phyloP scores from a whole-genome alignment of 1,139 yeast species.

The Taphrina communis region DNA sequence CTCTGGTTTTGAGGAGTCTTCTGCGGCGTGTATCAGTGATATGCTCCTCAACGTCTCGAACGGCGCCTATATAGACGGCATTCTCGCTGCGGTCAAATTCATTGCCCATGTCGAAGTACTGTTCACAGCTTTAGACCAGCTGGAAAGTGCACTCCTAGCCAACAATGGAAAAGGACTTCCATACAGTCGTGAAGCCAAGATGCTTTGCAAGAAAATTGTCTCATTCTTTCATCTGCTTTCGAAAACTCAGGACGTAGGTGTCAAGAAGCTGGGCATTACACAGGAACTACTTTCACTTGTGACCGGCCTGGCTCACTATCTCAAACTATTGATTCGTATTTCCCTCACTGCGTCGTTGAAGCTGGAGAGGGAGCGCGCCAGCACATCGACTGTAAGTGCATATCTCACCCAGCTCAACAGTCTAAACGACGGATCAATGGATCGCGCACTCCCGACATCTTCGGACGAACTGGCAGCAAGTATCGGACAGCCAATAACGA shows the following conservation, averaged over 20 bases:
- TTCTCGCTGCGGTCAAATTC: slow-evolving; percentile 73
- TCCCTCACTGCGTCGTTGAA: slow-evolving; percentile 44
- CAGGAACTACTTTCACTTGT: slow-evolving; percentile 81
- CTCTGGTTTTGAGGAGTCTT: slow-evolving; percentile 88
- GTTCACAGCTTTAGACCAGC: slow-evolving; percentile 73
- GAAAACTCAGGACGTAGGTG: slow-evolving; percentile 45
- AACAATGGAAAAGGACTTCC: slow-evolving; percentile 46
- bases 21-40: slow-evolving; percentile 88
- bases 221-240: slow-evolving; percentile 56
- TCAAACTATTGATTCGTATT: slow-evolving; percentile 75
- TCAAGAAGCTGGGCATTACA: slow-evolving; percentile 49
- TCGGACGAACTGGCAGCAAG: slow-evolving; percentile 7
- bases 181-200: slow-evolving; percentile 80
- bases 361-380: slow-evolving; percentile 41
- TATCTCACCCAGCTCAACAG: slow-evolving; percentile 51
- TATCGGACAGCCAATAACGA: neutral
- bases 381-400: slow-evolving; percentile 60
- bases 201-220: slow-evolving; percentile 62
- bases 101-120: slow-evolving; percentile 76
- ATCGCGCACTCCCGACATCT: slow-evolving; percentile 25
- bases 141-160: slow-evolving; percentile 25
- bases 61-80: slow-evolving; percentile 73
- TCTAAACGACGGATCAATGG: slow-evolving; percentile 24
- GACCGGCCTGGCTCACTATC: slow-evolving; percentile 90
- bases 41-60: slow-evolving; percentile 87